These are phyloP conservation scores for Mycena crocata DNA, from an alignment of 768 basidiomycete species.

Conservation along the genomic window DNA sequence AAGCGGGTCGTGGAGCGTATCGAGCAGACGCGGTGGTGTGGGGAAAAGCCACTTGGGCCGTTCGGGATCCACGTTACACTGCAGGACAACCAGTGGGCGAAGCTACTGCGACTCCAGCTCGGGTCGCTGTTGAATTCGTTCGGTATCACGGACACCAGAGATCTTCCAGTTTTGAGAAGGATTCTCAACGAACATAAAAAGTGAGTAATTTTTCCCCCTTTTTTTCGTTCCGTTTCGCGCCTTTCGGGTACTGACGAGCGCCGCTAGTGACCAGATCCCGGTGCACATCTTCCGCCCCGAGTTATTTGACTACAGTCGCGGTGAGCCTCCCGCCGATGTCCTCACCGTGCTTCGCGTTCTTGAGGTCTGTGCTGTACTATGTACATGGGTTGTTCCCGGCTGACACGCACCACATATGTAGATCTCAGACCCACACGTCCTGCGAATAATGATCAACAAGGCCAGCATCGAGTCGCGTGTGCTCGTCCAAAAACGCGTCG, in stretches of 20 bases:
- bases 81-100: slow-evolving; percentile 74
- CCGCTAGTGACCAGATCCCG: slow-evolving; percentile 53
- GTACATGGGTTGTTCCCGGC: background rate
- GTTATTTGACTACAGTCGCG: slow-evolving; percentile 81
- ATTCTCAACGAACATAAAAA: slow-evolving; percentile 70
- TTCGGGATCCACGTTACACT: slow-evolving; percentile 84
- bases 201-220: slow-evolving; percentile 62
- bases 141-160: slow-evolving; percentile 78
- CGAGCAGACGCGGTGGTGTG: slow-evolving; percentile 65
- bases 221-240: background rate
- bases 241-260: background rate
- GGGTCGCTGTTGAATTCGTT: slow-evolving; percentile 71
- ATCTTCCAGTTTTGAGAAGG: slow-evolving; percentile 65
- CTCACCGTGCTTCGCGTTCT: slow-evolving; percentile 86
- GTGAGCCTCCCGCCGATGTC: slow-evolving; percentile 73
- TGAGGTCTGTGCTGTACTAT: slow-evolving; percentile 62
- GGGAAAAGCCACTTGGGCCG: slow-evolving; percentile 79
- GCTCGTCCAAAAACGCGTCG: slow-evolving; percentile 70
- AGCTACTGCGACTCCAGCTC: slow-evolving; percentile 72
- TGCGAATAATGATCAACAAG: slow-evolving; percentile 85
- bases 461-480: slow-evolving; percentile 77
- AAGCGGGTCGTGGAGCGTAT: slow-evolving; percentile 68
- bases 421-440: slow-evolving; percentile 80
- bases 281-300: slow-evolving; percentile 80
- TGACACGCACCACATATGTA: slow-evolving; percentile 51